phyloP scores from a whole-genome alignment of 2,329 filamentous ascomycete species.

The Aspergillus ochraceoroseus region DNA sequence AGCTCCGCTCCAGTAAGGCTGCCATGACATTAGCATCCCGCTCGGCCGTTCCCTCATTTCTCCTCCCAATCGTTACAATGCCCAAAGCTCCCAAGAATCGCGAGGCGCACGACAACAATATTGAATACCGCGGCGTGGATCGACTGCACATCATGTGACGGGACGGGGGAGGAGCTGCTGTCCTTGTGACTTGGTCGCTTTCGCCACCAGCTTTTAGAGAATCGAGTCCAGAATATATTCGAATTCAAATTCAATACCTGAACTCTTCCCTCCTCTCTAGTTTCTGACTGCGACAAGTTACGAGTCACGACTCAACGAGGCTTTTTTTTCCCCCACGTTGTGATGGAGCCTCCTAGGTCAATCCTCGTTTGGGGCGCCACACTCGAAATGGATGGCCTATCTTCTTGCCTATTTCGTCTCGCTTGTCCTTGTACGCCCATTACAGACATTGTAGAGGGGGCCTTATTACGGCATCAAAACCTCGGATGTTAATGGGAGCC shows the following conservation, averaged over 20 bases:
- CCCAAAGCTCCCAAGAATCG: no score
- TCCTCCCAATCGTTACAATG: no score
- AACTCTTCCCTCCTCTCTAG: no score
- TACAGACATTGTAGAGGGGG: not conserved
- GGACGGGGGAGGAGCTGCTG: constrained; percentile 6
- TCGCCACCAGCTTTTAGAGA: constrained; percentile 6
- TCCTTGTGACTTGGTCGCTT: constrained; percentile 22
- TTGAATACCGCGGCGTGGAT: constrained; percentile 14
- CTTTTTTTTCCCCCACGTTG: constrained; percentile 8
- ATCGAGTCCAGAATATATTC: not conserved
- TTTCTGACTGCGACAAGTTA: not conserved
- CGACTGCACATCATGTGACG: constrained; percentile 24
- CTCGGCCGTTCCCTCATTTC: not conserved
- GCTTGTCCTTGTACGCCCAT: constrained; percentile 6
- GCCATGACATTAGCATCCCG: not conserved
- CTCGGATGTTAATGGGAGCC: constrained; percentile 10
- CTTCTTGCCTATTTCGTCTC: not conserved
- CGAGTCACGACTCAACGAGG: no score
- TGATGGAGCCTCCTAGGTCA: not conserved
- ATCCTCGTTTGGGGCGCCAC: constrained; percentile 7
- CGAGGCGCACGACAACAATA: not conserved
- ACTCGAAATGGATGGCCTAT: constrained; percentile 1
- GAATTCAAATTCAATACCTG: constrained; percentile 2
- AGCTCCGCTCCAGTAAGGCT: constrained; percentile 3
- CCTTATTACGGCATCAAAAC: constrained; percentile 1